These are phyloP conservation scores for Quercus dentata DNA, from an alignment of 306 rosid genomes.

Conservation along the genomic window DNA sequence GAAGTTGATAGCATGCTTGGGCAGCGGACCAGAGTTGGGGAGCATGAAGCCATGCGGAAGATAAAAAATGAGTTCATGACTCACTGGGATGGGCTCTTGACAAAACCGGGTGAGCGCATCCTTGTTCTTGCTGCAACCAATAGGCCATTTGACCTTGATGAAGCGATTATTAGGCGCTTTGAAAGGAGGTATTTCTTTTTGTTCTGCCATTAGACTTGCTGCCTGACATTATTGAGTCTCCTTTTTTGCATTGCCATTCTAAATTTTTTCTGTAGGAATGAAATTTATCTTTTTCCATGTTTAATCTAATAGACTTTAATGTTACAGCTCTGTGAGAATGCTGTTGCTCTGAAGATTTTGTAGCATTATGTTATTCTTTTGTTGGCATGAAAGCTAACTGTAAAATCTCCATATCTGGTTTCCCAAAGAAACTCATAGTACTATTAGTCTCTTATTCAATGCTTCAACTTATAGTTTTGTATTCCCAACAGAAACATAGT, in stretches of 20 bases:
- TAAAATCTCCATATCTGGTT: neutral
- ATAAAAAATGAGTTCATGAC: slow-evolving; percentile 93
- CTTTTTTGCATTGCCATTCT: slow-evolving; percentile 1
- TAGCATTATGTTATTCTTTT: neutral
- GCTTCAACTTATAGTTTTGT: neutral
- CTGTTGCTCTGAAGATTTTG: neutral
- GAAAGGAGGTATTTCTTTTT: slow-evolving; percentile 64
- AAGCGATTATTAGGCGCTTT: slow-evolving; percentile 93
- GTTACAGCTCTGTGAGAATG: neutral
- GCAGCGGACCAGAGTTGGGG: slow-evolving; percentile 87
- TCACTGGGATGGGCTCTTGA: slow-evolving; percentile 94
- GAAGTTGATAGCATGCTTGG: slow-evolving; percentile 99
- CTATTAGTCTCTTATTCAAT: neutral
- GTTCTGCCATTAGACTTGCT: neutral
- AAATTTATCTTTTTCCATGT: neutral
- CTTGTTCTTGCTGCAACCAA: slow-evolving; percentile 99
- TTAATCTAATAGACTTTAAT: neutral
- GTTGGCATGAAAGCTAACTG: neutral
- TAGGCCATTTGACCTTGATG: slow-evolving; percentile 95
- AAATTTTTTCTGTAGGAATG: neutral
- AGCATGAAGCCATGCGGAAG: slow-evolving; percentile 98
- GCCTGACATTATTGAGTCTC: neutral
- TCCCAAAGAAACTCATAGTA: neutral
- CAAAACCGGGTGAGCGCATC: slow-evolving; percentile 70
- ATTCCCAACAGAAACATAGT: neutral